These are phyloP conservation scores for Rhizophora mangle DNA, from an alignment of 345 rosid genomes.

Conservation along the genomic window DNA sequence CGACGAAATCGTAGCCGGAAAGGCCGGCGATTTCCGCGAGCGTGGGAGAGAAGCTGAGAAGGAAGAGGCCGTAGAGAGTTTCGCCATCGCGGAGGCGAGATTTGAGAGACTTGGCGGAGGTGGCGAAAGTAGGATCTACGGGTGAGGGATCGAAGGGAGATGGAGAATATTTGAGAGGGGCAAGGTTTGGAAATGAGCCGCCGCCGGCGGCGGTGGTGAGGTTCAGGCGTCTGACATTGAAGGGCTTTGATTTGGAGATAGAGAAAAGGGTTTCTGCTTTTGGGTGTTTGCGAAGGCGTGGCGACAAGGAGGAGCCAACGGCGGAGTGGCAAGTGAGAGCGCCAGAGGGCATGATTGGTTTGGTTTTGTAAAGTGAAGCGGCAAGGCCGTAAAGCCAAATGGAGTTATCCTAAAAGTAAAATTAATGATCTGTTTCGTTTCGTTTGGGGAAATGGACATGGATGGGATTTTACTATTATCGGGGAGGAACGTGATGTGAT, in stretches of 20 bases:
- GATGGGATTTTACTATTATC: no score
- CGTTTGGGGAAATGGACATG: no score
- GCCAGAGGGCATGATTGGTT: conserved; percentile 24
- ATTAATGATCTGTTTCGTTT: no score
- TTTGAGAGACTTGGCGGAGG: conserved; percentile 40
- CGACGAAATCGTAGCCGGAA: conserved; percentile 84
- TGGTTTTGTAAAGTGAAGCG: background rate
- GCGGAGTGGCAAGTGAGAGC: background rate
- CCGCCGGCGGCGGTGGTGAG: conserved; percentile 11
- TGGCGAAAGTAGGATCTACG: conserved; percentile 10
- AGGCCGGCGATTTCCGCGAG: conserved; percentile 81
- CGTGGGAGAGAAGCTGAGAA: conserved; percentile 86
- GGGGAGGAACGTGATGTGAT: no score
- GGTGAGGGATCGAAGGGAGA: conserved; percentile 35
- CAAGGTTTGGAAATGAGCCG: conserved; percentile 14
- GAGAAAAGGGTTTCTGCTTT: conserved; percentile 17
- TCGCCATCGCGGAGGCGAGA: conserved; percentile 73
- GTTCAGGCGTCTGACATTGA: conserved; percentile 25
- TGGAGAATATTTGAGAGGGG: conserved; percentile 28
- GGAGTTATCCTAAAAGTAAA: no score
- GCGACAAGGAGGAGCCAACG: background rate
- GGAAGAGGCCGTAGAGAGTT: conserved; percentile 75
- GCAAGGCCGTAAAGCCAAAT: no score
- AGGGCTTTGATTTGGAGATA: background rate
- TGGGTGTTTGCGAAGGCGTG: background rate